phyloP scores from a whole-genome alignment of 306 rosid species.

The Echinosophora koreensis region DNA sequence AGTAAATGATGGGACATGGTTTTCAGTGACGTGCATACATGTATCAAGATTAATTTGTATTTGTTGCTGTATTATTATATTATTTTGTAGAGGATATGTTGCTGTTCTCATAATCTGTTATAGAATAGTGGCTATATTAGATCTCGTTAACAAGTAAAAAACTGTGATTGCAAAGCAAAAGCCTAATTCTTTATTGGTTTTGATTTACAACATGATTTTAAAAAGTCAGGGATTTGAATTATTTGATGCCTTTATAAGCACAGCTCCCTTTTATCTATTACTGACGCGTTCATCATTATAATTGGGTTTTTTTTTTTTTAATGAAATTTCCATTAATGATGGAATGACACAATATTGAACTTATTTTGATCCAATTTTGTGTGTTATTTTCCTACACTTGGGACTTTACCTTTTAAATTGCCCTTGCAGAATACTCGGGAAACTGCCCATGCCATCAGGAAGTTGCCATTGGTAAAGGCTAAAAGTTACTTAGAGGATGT shows the following conservation, averaged over 20 bases:
- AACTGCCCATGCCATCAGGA: conserved; percentile 81
- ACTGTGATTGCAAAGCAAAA: background rate
- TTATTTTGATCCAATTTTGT: background rate
- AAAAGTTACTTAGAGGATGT: conserved; percentile 93
- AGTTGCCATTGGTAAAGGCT: conserved; percentile 80
- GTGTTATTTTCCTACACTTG: background rate
- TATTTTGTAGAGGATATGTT: background rate
- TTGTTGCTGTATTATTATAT: background rate
- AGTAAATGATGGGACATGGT: conserved; percentile 54
- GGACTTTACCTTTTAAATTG: background rate
- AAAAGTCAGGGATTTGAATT: conserved; percentile 22
- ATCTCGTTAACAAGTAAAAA: background rate
- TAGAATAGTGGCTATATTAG: background rate
- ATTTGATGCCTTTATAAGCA: conserved; percentile 49
- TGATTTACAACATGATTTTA: background rate
- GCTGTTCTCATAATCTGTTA: background rate
- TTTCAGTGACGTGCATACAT: background rate
- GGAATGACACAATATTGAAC: background rate
- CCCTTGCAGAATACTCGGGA: conserved; percentile 81
- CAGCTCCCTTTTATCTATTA: conserved; percentile 48
- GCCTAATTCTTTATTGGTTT: background rate
- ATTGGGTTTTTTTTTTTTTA: conserved; percentile 45
- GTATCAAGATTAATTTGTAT: background rate
- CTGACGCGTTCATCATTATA: conserved; percentile 45
- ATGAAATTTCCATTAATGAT: background rate